Evolutionary conservation across 2,329 filamentous ascomycete genomes (phyloP).

Genomic region (Colletotrichum cuscutae): DNA sequence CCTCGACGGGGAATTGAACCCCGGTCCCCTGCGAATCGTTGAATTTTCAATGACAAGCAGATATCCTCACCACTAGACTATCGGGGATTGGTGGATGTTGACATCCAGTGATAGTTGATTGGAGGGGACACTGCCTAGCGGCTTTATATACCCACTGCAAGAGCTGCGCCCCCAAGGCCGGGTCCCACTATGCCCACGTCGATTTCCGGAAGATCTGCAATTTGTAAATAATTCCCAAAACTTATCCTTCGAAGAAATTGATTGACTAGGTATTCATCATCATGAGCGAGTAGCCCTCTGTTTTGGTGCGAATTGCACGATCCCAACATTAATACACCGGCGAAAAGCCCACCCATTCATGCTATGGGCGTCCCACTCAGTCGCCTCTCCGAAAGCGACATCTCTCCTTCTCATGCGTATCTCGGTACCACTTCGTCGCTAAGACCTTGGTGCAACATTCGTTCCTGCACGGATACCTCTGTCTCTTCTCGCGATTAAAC

Average conservation of each 20-base stretch:
- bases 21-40: not conserved
- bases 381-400: constrained; percentile 38
- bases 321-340: not conserved
- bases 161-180: too few relatives aligned
- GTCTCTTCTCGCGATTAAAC: constrained; percentile 35
- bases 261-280: too few relatives aligned
- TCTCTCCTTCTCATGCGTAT: constrained; percentile 41
- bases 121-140: rapidly evolving
- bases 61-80: not conserved
- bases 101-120: not conserved
- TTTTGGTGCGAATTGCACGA: not conserved
- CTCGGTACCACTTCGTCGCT: constrained; percentile 44
- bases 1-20: not conserved
- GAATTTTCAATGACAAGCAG: not conserved
- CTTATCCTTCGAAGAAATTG: too few relatives aligned
- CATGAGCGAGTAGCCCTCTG: not conserved
- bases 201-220: not conserved
- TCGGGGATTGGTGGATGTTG: not conserved
- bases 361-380: not conserved
- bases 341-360: not conserved
- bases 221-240: not conserved
- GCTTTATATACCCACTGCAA: rapidly evolving
- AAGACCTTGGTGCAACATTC: constrained; percentile 38
- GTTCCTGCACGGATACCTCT: constrained; percentile 41
- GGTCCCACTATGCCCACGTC: not conserved